Percentiles rank a stretch among this genome's conserved stretches.
phyloP scores from a whole-genome alignment of 352 stramenopile species.

The Phytophthora ohioensis region DNA sequence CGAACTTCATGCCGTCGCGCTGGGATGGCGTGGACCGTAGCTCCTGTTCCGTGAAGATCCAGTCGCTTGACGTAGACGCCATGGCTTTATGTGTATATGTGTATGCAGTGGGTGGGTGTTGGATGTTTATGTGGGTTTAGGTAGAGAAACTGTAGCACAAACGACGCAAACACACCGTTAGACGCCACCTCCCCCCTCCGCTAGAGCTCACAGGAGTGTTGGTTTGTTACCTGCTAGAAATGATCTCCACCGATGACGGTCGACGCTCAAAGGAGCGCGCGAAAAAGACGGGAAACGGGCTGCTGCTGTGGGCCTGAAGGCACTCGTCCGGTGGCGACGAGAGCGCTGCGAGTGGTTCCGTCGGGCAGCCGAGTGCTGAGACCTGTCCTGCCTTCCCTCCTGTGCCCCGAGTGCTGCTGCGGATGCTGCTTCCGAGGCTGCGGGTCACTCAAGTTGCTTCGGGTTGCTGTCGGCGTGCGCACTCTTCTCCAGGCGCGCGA shows the following conservation, averaged over 20 bases:
- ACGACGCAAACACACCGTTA: slow-evolving; percentile 20
- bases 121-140: slow-evolving; percentile 6
- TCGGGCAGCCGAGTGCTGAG: slow-evolving; percentile 12
- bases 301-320: not conserved
- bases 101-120: slow-evolving; percentile 5
- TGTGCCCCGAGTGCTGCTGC: slow-evolving; percentile 19
- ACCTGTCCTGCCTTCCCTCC: slow-evolving; percentile 28
- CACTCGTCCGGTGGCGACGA: slow-evolving; percentile 38
- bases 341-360: slow-evolving; percentile 17
- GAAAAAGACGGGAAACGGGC: slow-evolving; percentile 23
- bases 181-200: too few species aligned
- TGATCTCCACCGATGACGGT: slow-evolving; percentile 34
- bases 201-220: not conserved
- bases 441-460: slow-evolving; percentile 29
- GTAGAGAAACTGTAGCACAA: slow-evolving; percentile 25
- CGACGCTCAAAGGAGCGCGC: slow-evolving; percentile 7
- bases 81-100: slow-evolving; percentile 10
- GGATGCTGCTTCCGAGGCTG: slow-evolving; percentile 16
- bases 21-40: slow-evolving; percentile 72
- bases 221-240: slow-evolving; percentile 34
- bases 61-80: slow-evolving; percentile 56
- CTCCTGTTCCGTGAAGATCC: slow-evolving; percentile 83
- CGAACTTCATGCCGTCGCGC: slow-evolving; percentile 78
- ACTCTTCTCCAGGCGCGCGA: slow-evolving; percentile 38
- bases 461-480: slow-evolving; percentile 27